Evolutionary conservation across 2,329 filamentous ascomycete genomes (phyloP).

Genomic region (Sordariomycetes sp.): DNA sequence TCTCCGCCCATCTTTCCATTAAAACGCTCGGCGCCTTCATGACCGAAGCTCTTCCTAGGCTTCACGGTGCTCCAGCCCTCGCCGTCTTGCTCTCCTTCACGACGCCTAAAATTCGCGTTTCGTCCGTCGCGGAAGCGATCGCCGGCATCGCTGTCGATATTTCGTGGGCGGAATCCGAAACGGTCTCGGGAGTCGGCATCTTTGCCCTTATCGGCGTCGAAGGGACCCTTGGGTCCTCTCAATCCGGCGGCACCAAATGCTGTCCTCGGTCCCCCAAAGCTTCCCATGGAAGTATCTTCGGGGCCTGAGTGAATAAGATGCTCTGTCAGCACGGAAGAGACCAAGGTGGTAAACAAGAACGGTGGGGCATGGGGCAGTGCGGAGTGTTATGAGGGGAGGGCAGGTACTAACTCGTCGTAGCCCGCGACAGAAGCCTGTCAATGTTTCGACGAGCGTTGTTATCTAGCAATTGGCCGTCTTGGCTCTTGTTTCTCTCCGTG

Average conservation of each 20-base stretch:
- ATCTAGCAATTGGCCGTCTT: conserved; percentile 5
- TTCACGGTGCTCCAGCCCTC: conserved; percentile 69
- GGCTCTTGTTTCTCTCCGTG: conserved; percentile 5
- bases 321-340: not conserved
- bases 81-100: conserved; percentile 47
- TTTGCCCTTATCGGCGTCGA: conserved; percentile 30
- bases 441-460: conserved; percentile 3
- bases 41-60: conserved; percentile 62
- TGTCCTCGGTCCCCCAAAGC: conserved; percentile 66
- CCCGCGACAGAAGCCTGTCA: conserved; percentile 1
- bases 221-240: conserved; percentile 30
- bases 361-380: not conserved
- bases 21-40: conserved; percentile 62
- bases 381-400: not conserved
- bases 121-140: conserved; percentile 39
- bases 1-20: conserved; percentile 50
- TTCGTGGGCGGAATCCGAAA: conserved; percentile 45
- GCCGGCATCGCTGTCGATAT: conserved; percentile 35
- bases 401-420: not conserved
- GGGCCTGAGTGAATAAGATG: conserved; percentile 33
- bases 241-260: conserved; percentile 7
- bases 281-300: conserved; percentile 73
- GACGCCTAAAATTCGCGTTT: conserved; percentile 37
- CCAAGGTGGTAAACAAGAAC: not conserved
- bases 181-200: conserved; percentile 48